Percentiles rank a stretch among this genome's conserved stretches.
phyloP scores from a whole-genome alignment of 2,329 filamentous ascomycete species.

The Fusarium pseudoanthophilum region DNA sequence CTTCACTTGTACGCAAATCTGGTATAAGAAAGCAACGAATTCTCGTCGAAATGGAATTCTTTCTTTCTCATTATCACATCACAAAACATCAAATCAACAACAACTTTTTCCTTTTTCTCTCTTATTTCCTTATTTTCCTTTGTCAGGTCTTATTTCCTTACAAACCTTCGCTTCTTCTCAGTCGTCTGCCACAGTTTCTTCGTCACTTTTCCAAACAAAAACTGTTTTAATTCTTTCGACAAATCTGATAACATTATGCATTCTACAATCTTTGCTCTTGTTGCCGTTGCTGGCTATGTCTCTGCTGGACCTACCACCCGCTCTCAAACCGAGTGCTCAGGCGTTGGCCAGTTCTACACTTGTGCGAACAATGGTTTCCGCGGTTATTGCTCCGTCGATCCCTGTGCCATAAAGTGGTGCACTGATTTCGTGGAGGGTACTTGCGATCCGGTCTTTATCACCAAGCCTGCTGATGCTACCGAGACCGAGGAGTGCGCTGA shows the following conservation, averaged over 20 bases:
- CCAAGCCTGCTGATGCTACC: not conserved
- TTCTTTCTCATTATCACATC: conserved; percentile 31
- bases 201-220: conserved; percentile 10
- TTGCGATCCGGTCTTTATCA: conserved; percentile 21
- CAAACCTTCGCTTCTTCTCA: conserved; percentile 34
- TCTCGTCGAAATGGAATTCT: not conserved
- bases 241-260: conserved; percentile 25
- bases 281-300: conserved; percentile 21
- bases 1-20: not conserved
- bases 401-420: conserved; percentile 26
- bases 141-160: conserved; percentile 34
- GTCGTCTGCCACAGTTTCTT: conserved; percentile 12
- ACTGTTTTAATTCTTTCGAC: not conserved
- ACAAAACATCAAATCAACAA: conserved; percentile 26
- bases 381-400: conserved; percentile 21
- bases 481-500: not conserved
- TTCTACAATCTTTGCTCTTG: conserved; percentile 27
- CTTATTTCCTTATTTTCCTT: conserved; percentile 33
- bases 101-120: not conserved
- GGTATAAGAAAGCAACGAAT: conserved; percentile 13
- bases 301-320: conserved; percentile 13
- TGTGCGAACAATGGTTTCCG: conserved; percentile 28
- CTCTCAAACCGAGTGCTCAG: conserved; percentile 22
- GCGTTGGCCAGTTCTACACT: conserved; percentile 24
- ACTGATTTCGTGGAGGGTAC: conserved; percentile 19